A percentile compares a stretch with the other conserved stretches of the same genome.
Conservation (phyloP, 2,329 filamentous ascomycete genomes). For the Lasiodiplodia sp. region DNA sequence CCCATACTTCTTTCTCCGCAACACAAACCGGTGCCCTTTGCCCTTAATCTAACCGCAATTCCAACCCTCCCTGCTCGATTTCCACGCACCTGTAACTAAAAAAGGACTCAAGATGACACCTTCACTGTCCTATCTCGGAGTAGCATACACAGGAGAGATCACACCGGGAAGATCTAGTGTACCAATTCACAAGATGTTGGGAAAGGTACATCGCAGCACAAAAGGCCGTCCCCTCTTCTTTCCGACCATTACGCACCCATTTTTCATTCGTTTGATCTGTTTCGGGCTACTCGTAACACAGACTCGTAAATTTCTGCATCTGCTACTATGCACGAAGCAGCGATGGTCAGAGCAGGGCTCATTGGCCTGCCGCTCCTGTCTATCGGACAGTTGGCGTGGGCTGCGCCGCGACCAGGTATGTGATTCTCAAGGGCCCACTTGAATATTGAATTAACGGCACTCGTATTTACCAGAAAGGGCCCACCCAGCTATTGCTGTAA, state of each 20-base stretch:
- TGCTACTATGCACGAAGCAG: neutral
- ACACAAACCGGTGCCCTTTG: neutral
- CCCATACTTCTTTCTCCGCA: neutral
- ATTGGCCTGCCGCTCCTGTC: constrained; percentile 10
- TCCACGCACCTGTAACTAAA: neutral
- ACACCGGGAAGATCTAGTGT: constrained; percentile 8
- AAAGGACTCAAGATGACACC: constrained; percentile 6
- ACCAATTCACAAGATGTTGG: neutral
- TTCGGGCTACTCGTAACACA: neutral
- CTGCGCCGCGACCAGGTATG: neutral
- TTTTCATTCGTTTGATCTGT: neutral
- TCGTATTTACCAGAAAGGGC: neutral
- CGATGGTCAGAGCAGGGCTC: neutral
- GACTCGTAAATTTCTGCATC: neutral
- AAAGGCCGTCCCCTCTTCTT: neutral
- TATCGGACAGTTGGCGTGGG: neutral
- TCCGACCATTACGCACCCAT: neutral
- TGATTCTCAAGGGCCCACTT: neutral
- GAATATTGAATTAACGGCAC: neutral
- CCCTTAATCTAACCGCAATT: neutral
- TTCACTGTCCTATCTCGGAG: neutral
- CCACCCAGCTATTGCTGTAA: neutral
- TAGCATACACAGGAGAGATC: neutral
- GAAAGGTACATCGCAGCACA: neutral
- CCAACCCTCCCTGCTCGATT: neutral